A percentile compares a stretch with the other conserved stretches of the same genome.
These are phyloP conservation scores for Phytopythium mirpurense DNA, from an alignment of 352 stramenopile genomes.

Conservation along the genomic window DNA sequence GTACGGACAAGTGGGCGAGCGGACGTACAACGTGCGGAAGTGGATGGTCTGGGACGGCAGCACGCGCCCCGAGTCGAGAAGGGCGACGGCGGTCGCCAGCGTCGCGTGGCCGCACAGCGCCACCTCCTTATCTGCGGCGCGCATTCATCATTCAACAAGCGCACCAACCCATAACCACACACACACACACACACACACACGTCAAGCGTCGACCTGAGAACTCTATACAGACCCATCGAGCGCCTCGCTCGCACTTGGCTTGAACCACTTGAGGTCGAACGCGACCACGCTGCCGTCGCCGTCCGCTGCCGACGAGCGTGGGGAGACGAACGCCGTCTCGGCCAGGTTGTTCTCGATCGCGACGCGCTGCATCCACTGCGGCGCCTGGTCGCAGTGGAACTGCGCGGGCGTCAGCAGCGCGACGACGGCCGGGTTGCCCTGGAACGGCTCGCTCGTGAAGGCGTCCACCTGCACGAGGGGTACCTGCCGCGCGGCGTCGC, in stretches of 20 bases:
- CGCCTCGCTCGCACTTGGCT: conserved; percentile 44
- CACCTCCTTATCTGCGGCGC: conserved; percentile 46
- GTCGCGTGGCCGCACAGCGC: conserved; percentile 91
- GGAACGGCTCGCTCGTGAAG: conserved; percentile 58
- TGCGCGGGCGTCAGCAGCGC: conserved; percentile 45
- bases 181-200: no score
- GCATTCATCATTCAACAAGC: background rate
- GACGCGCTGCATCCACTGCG: conserved; percentile 65
- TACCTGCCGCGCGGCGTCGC: conserved; percentile 20
- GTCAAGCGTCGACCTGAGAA: no score
- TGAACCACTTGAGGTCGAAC: conserved; percentile 66
- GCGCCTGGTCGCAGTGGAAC: conserved; percentile 23
- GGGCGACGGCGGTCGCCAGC: conserved; percentile 71
- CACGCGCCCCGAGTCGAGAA: conserved; percentile 60
- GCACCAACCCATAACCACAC: background rate
- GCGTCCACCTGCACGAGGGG: conserved; percentile 57
- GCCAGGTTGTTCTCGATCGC: conserved; percentile 91
- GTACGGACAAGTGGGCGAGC: background rate
- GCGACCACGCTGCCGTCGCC: conserved; percentile 10
- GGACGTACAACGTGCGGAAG: conserved; percentile 63
- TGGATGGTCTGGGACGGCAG: conserved; percentile 27
- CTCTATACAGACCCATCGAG: no score
- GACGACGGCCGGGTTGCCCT: conserved; percentile 90
- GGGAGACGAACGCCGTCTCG: conserved; percentile 88
- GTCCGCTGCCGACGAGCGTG: conserved; percentile 7